phyloP scores from a whole-genome alignment of 2,329 filamentous ascomycete genomes.

The Drechslera avenae region DNA sequence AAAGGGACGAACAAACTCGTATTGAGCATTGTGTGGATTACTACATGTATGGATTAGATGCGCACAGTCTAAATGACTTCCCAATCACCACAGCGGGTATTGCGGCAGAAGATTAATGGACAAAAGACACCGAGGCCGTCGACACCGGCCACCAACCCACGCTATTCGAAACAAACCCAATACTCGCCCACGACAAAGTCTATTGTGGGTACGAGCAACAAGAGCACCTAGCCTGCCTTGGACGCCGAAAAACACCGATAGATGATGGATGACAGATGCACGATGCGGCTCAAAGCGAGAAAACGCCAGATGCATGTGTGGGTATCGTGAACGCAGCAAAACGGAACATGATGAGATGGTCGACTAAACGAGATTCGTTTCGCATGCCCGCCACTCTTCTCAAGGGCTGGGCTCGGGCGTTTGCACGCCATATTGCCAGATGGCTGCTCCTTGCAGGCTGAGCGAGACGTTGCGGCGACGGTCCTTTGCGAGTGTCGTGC shows the following conservation, averaged over 20 bases:
- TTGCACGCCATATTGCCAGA: slow-evolving; percentile 42
- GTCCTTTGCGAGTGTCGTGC: slow-evolving; percentile 11
- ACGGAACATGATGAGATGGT: slow-evolving; percentile 4
- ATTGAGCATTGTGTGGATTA: background rate
- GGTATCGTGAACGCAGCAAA: slow-evolving; percentile 24
- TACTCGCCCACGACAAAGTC: slow-evolving; percentile 1
- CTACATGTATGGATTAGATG: background rate
- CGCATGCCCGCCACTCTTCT: slow-evolving; percentile 7
- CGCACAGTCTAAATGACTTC: background rate
- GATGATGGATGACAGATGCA: slow-evolving; percentile 4
- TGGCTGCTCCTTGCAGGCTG: slow-evolving; percentile 33
- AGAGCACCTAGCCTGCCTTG: background rate
- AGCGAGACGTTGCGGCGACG: slow-evolving; percentile 35
- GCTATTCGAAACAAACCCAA: slow-evolving; percentile 1
- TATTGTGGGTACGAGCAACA: background rate
- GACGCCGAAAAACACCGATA: slow-evolving; percentile 11
- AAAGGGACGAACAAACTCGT: background rate
- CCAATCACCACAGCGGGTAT: slow-evolving; percentile 12
- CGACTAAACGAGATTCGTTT: slow-evolving; percentile 9
- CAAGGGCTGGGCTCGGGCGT: slow-evolving; percentile 50
- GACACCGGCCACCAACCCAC: background rate
- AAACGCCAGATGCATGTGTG: slow-evolving; percentile 16
- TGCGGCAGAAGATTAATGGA: slow-evolving; percentile 12
- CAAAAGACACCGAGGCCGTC: slow-evolving; percentile 5
- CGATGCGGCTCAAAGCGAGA: slow-evolving; percentile 4